Percentiles rank a stretch among this genome's conserved stretches.
These are phyloP conservation scores for Pichia sp. DNA, from an alignment of 1,139 yeast species.

Conservation along the genomic window DNA sequence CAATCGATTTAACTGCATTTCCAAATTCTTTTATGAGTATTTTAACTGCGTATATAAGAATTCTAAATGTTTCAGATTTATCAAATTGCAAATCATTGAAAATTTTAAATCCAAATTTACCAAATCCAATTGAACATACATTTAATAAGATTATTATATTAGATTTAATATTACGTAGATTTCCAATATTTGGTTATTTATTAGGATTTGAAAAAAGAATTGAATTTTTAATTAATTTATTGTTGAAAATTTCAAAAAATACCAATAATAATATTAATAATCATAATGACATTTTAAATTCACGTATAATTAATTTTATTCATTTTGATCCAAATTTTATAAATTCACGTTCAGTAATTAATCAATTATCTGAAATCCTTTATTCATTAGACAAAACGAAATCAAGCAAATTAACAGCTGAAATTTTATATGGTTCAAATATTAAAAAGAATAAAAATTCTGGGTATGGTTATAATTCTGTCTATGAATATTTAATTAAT, in stretches of 20 bases:
- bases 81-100: constrained; percentile 1
- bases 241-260: neutral
- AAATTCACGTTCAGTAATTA: constrained; percentile 1
- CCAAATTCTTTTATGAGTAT: constrained; percentile 7
- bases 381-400: constrained; percentile 9
- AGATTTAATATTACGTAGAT: constrained; percentile 7
- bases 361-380: constrained; percentile 11
- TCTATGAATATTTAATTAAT: constrained; percentile 13
- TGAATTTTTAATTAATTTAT: neutral
- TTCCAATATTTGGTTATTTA: constrained; percentile 9
- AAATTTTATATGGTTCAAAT: constrained; percentile 6
- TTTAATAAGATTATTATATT: constrained; percentile 12
- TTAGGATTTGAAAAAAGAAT: constrained; percentile 8
- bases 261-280: neutral
- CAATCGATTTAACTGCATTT: constrained; percentile 7
- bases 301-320: constrained; percentile 6
- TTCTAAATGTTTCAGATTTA: constrained; percentile 1
- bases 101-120: neutral
- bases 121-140: constrained; percentile 8
- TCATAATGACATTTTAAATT: too few relatives aligned
- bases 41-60: constrained; percentile 5
- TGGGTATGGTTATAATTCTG: constrained; percentile 13
- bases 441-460: neutral
- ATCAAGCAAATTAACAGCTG: constrained; percentile 10
- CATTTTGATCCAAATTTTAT: constrained; percentile 9